Percentiles rank a stretch among this genome's conserved stretches.
Conservation (phyloP, 2,329 filamentous ascomycete species). For the Phaeomoniella chlamydospora region DNA sequence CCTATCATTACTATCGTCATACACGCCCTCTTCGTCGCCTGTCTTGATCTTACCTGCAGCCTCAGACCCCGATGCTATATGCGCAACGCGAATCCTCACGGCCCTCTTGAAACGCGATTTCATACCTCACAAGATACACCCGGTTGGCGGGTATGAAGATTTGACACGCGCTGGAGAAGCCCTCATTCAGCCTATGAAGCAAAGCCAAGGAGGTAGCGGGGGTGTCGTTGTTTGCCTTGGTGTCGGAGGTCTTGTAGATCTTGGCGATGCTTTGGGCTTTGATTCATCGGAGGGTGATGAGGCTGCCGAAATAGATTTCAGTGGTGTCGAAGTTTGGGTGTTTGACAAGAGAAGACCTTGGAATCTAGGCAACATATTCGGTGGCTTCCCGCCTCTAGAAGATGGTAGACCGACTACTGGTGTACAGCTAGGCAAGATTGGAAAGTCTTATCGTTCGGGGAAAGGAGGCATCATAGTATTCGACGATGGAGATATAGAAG, state of each 20-base stretch:
- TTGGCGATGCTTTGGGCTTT: slow-evolving; percentile 66
- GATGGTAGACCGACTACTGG: slow-evolving; percentile 44
- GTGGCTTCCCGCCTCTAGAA: slow-evolving; percentile 41
- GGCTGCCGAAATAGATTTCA: slow-evolving; percentile 15
- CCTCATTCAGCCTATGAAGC: slow-evolving; percentile 74
- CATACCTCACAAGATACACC: slow-evolving; percentile 93
- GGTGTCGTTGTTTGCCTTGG: slow-evolving; percentile 86
- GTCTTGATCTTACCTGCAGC: slow-evolving; percentile 74
- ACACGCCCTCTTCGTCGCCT: slow-evolving; percentile 80
- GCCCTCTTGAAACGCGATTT: slow-evolving; percentile 93
- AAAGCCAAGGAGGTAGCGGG: slow-evolving; percentile 66
- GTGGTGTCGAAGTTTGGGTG: slow-evolving; percentile 51
- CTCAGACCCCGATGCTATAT: slow-evolving; percentile 88
- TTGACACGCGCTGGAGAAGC: slow-evolving; percentile 66
- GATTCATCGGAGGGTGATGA: slow-evolving; percentile 48
- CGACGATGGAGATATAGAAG: slow-evolving; percentile 89
- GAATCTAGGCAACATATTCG: slow-evolving; percentile 91
- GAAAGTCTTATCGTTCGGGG: slow-evolving; percentile 57
- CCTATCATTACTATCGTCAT: slow-evolving; percentile 68
- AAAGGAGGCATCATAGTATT: slow-evolving; percentile 85
- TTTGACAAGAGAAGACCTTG: slow-evolving; percentile 83
- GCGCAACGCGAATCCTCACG: slow-evolving; percentile 87
- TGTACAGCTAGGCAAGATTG: slow-evolving; percentile 58
- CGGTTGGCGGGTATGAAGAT: slow-evolving; percentile 83
- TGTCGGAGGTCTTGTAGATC: slow-evolving; percentile 79